Conservation (phyloP, 371 early-diverging fungal species). For the Mortierella sp. region DNA sequence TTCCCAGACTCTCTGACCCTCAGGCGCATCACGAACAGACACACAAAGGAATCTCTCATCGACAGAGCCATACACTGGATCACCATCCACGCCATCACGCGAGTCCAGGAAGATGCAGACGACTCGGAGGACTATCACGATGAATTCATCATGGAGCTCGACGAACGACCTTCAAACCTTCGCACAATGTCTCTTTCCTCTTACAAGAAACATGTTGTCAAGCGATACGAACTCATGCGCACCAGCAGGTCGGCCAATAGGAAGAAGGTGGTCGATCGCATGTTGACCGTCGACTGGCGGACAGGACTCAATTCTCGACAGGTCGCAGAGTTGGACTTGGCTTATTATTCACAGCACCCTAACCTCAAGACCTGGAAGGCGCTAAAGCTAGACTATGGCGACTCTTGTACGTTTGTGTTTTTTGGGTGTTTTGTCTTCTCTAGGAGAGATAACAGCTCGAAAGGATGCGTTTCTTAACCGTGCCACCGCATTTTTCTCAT, state of each 20-base stretch:
- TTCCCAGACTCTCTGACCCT: constrained; percentile 43
- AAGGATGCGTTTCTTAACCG: neutral
- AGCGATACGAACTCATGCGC: constrained; percentile 44
- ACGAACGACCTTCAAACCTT: constrained; percentile 13
- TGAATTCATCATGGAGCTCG: constrained; percentile 27
- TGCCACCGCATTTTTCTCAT: neutral
- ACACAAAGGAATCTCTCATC: constrained; percentile 52
- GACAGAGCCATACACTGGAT: constrained; percentile 39
- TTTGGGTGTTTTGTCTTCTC: neutral
- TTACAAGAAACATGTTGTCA: constrained; percentile 25
- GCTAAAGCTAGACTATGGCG: constrained; percentile 37
- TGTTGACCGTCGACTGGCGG: constrained; percentile 56
- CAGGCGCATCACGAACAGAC: constrained; percentile 49
- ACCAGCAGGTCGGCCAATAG: constrained; percentile 23
- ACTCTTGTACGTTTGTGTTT: constrained; percentile 30
- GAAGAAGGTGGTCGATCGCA: constrained; percentile 52
- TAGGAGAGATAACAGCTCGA: neutral
- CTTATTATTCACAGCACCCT: constrained; percentile 46
- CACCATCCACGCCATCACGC: constrained; percentile 27
- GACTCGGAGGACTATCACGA: constrained; percentile 24
- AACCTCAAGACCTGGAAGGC: constrained; percentile 58
- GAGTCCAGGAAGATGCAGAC: neutral
- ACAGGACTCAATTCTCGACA: constrained; percentile 61
- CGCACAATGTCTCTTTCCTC: constrained; percentile 7
- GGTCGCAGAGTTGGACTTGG: constrained; percentile 62